Percentiles rank a stretch among this genome's conserved stretches.
phyloP scores from a whole-genome alignment of 2,329 filamentous ascomycete species.

The Capronia epimyces region DNA sequence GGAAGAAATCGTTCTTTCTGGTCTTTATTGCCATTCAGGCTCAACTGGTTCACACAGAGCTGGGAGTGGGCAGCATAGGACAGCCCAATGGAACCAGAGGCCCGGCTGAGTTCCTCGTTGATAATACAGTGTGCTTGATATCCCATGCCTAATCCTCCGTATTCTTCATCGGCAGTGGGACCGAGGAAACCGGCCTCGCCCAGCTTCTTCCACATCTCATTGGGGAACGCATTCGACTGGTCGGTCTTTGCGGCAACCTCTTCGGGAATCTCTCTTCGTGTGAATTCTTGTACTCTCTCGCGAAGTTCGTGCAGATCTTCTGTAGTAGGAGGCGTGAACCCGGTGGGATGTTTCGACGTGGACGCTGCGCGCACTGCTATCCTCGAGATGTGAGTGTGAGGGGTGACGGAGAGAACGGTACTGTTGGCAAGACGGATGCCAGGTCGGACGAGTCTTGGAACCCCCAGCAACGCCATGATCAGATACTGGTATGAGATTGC shows the following conservation, averaged over 20 bases:
- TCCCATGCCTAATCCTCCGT: slow-evolving; percentile 83
- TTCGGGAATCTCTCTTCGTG: slow-evolving; percentile 78
- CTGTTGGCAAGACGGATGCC: not conserved
- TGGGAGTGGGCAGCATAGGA: slow-evolving; percentile 96
- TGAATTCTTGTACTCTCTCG: slow-evolving; percentile 82
- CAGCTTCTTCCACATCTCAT: slow-evolving; percentile 87
- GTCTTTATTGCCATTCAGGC: slow-evolving; percentile 72
- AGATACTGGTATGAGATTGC: not conserved
- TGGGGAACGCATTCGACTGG: slow-evolving; percentile 78
- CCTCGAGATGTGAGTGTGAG: not conserved
- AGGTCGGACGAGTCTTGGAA: slow-evolving; percentile 9
- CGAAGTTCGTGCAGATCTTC: slow-evolving; percentile 75
- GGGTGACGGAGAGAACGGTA: slow-evolving; percentile 3
- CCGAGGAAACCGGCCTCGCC: slow-evolving; percentile 87
- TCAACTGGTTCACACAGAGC: slow-evolving; percentile 92
- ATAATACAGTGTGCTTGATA: slow-evolving; percentile 96
- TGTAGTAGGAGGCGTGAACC: slow-evolving; percentile 60
- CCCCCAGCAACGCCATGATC: slow-evolving; percentile 11
- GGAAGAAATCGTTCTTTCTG: slow-evolving; percentile 81
- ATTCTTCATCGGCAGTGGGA: slow-evolving; percentile 86
- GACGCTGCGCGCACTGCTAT: slow-evolving; percentile 22
- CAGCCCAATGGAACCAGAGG: slow-evolving; percentile 72
- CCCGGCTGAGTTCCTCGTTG: slow-evolving; percentile 89
- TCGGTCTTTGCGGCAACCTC: slow-evolving; percentile 80
- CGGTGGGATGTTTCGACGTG: slow-evolving; percentile 64